A percentile compares a stretch with the other conserved stretches of the same genome.
phyloP scores from a whole-genome alignment of 768 basidiomycete genomes.

The Tricholoma sp. region DNA sequence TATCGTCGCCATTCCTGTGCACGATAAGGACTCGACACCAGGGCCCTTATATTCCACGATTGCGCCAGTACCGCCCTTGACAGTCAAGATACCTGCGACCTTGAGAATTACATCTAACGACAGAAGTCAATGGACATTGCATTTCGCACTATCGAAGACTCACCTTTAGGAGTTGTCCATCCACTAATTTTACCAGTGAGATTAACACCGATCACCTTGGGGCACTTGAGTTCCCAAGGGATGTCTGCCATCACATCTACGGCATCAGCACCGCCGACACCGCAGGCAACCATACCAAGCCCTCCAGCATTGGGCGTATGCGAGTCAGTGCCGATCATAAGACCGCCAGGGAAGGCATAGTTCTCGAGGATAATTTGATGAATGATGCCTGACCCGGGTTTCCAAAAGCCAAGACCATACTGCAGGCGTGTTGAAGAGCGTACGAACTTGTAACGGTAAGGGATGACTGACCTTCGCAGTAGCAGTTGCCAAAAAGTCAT shows the following conservation, averaged over 20 bases:
- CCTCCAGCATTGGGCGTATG: conserved; percentile 99
- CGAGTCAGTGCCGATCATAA: conserved; percentile 99
- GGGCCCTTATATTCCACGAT: conserved; percentile 96
- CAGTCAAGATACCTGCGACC: conserved; percentile 97
- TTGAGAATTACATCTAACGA: conserved; percentile 90
- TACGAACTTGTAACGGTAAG: background rate
- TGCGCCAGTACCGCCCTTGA: conserved; percentile 98
- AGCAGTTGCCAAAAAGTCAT: conserved; percentile 97
- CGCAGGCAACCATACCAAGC: conserved; percentile 98
- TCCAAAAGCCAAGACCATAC: conserved; percentile 99
- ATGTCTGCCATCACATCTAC: conserved; percentile 98
- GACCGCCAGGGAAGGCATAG: conserved; percentile 98
- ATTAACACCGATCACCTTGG: conserved; percentile 98
- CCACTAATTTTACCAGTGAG: conserved; percentile 92
- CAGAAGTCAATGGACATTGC: background rate
- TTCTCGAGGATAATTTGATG: conserved; percentile 99
- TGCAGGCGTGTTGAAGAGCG: conserved; percentile 19
- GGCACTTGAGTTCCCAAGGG: conserved; percentile 99
- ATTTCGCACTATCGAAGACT: conserved; percentile 9
- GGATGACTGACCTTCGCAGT: conserved; percentile 70
- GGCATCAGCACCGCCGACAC: conserved; percentile 98
- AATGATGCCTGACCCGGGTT: conserved; percentile 98
- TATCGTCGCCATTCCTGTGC: conserved; percentile 99
- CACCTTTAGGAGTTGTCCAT: conserved; percentile 98
- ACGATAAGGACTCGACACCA: conserved; percentile 93